These are phyloP conservation scores for Ceratocystis destructans DNA, from an alignment of 2,329 filamentous ascomycete genomes.

Conservation along the genomic window DNA sequence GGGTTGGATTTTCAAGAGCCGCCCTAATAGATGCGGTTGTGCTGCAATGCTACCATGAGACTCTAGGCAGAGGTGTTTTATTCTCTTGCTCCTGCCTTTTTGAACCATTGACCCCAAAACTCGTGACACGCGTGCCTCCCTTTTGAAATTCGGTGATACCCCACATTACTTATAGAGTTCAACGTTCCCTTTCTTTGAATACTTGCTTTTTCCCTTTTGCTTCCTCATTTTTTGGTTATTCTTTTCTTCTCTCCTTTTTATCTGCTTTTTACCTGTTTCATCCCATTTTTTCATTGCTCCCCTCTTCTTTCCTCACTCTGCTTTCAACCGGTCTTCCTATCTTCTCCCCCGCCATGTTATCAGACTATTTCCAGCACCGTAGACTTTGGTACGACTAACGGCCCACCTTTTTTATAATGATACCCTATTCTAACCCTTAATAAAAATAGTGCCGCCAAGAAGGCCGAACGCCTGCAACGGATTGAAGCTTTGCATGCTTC, in stretches of 20 bases:
- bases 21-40: too few relatives aligned
- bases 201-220: neutral
- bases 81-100: neutral
- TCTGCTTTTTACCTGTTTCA: neutral
- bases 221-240: neutral
- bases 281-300: neutral
- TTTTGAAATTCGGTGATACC: neutral
- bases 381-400: conserved; percentile 25
- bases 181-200: neutral
- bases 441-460: conserved; percentile 42
- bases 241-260: neutral
- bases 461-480: conserved; percentile 55
- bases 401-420: neutral
- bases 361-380: conserved; percentile 21
- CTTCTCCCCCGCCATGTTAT: conserved; percentile 9
- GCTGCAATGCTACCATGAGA: too few relatives aligned
- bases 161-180: neutral
- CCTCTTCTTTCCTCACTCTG: neutral
- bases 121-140: neutral
- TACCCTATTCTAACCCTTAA: neutral
- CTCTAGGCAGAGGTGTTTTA: neutral
- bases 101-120: neutral
- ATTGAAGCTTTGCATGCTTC: conserved; percentile 51
- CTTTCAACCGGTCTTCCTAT: neutral
- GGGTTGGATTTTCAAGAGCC: too few relatives aligned